Evolutionary conservation across 768 basidiomycete species (phyloP).

Genomic region (Hericium coralloides): DNA sequence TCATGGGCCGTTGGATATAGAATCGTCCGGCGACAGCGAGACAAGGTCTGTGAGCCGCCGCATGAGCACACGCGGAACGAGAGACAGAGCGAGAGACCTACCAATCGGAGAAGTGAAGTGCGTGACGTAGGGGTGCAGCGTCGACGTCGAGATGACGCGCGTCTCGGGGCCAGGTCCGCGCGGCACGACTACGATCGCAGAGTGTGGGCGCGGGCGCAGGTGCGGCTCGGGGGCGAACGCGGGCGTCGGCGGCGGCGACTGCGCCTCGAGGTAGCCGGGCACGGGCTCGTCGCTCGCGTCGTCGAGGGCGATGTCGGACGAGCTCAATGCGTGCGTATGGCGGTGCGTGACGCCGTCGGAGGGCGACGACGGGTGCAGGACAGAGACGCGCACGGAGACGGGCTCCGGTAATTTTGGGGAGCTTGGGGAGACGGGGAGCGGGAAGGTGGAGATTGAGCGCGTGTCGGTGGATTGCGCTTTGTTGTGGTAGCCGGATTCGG

Average conservation of each 20-base stretch:
- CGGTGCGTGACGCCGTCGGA: not conserved
- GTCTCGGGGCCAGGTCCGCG: not conserved
- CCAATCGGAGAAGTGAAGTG: slow-evolving; percentile 32
- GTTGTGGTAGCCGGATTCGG: slow-evolving; percentile 53
- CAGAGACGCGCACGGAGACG: not conserved
- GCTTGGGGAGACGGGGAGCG: not conserved
- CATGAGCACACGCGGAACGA: not conserved
- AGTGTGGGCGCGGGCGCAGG: not conserved
- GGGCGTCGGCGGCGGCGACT: not conserved
- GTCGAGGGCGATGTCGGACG: not conserved
- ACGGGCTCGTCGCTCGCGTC: not conserved
- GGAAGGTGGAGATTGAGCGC: slow-evolving; percentile 11
- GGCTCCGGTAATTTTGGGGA: not conserved
- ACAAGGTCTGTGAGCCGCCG: not conserved
- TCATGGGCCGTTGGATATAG: not conserved
- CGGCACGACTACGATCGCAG: not conserved
- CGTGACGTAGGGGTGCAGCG: slow-evolving; percentile 26
- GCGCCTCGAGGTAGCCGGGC: not conserved
- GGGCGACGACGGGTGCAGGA: not conserved
- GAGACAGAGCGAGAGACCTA: slow-evolving; percentile 9
- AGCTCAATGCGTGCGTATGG: not conserved
- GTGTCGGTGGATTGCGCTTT: slow-evolving; percentile 21
- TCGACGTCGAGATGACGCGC: slow-evolving; percentile 3
- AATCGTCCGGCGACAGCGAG: not conserved
- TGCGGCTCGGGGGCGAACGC: not conserved